Evolutionary conservation across 1,139 yeast genomes (phyloP).

Genomic region (Candida mesenterica): DNA sequence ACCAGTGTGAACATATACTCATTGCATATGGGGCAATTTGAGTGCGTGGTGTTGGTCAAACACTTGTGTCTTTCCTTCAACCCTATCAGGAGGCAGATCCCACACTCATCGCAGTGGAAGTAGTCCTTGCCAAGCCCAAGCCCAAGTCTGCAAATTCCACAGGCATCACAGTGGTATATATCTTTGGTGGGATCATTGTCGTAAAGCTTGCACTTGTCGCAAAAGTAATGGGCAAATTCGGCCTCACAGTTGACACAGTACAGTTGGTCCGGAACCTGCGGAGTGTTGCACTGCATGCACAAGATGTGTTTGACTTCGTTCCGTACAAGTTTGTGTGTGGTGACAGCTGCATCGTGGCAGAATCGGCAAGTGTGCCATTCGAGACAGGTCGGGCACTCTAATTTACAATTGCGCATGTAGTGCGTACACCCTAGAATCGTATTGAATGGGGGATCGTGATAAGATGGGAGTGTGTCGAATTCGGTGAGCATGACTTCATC

Average conservation of each 20-base stretch:
- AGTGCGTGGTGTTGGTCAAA: conserved; percentile 82
- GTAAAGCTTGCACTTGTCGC: conserved; percentile 74
- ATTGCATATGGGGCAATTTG: conserved; percentile 91
- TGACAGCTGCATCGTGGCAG: conserved; percentile 70
- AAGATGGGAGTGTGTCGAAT: conserved; percentile 52
- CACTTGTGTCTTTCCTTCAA: conserved; percentile 77
- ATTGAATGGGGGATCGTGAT: conserved; percentile 30
- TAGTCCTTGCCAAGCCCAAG: conserved; percentile 84
- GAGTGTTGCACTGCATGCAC: conserved; percentile 76
- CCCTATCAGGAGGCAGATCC: conserved; percentile 82
- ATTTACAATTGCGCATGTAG: conserved; percentile 79
- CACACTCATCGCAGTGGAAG: conserved; percentile 89
- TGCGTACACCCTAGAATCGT: conserved; percentile 71
- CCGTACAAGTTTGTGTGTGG: conserved; percentile 62
- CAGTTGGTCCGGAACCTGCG: conserved; percentile 67
- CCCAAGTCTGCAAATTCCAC: conserved; percentile 92
- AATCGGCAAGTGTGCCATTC: conserved; percentile 81
- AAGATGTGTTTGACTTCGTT: conserved; percentile 64
- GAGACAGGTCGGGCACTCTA: conserved; percentile 74
- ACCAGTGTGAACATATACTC: conserved; percentile 89
- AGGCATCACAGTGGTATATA: conserved; percentile 87
- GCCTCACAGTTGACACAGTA: conserved; percentile 66
- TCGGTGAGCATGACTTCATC: conserved; percentile 47
- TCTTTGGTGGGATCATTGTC: conserved; percentile 79
- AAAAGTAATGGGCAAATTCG: conserved; percentile 73